Conservation (phyloP, 192 early-diverging fungal genomes). For the Mortierella hygrophila region DNA sequence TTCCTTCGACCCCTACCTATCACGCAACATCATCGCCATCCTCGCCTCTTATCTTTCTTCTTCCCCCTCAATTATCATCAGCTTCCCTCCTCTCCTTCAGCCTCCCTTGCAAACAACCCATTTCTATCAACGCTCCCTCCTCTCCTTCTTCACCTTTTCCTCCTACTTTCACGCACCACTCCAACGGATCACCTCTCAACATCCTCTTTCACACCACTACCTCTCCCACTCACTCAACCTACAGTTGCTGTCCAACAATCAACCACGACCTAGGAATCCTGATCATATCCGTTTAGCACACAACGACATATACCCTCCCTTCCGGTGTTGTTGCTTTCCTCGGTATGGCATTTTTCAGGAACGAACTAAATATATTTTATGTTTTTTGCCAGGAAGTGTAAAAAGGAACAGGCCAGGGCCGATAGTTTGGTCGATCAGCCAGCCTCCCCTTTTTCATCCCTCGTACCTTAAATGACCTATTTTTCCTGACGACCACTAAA, state of each 20-base stretch:
- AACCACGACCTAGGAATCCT: too few species aligned
- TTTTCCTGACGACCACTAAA: background rate
- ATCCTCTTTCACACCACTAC: background rate
- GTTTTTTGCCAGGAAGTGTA: too few species aligned
- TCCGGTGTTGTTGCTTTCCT: too few species aligned
- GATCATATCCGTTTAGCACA: too few species aligned
- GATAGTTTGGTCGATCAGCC: background rate
- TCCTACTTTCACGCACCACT: background rate
- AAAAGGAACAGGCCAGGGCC: too few species aligned
- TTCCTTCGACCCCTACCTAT: background rate
- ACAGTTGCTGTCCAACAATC: background rate
- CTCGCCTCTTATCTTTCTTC: background rate
- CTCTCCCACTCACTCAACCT: background rate
- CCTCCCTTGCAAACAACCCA: background rate
- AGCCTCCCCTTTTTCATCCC: background rate
- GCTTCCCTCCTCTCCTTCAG: background rate
- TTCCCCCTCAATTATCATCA: background rate
- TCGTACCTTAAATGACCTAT: background rate
- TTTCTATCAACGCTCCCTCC: background rate
- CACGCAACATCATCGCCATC: background rate
- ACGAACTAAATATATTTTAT: too few species aligned
- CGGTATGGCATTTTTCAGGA: too few species aligned
- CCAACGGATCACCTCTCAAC: background rate
- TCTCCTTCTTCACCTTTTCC: background rate
- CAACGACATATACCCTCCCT: too few species aligned